Evolutionary conservation across 2,329 filamentous ascomycete species (phyloP), one percentile per base, ranked within the genome.

Genomic region (Gaeumannomyces tritici): DNA sequence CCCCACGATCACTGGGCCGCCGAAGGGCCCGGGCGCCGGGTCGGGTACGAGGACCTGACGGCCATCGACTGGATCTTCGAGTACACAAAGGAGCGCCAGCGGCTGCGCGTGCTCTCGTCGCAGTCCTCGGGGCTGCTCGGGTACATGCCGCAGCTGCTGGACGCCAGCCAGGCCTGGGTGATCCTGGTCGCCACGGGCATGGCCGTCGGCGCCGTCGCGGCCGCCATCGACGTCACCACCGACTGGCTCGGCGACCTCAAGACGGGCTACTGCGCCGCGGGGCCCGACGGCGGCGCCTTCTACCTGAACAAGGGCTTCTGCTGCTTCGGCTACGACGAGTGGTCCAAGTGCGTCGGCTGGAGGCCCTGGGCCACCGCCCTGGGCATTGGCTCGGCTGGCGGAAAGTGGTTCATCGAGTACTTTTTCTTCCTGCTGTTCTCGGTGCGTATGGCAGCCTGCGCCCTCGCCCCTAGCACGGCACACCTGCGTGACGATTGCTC

Each of bases 51-150:
- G 71, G 90, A 99, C 76, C 80, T 97, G 73, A 97, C 93, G 21
- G 93, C 95, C 63, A 99, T 99, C 73, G 95, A 99, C 78, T 99
- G 95, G 95, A 98, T 98, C 72, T 98, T 96, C 70, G 95, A 99
- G 75, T 96, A 98, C 72, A 95, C 90, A 61, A 97, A 97, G 74
- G 95, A 99, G 77, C 86, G 95, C 26, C 91, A 96, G 73, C 86
- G 95, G 28, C 78, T 96, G 69, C 85, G 91, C n/a, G 83, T 89
- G 33, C 79, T 99, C 26, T 84, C 86, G 62, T 84, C 89, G 0
- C 85, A 83, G 68, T 83, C 86, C 9, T 81, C 84, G 26, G 90
- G 92, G 0, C 67, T 96, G 6, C 64, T 93, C 26, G 91, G 92
- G 15, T 86, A 91, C 69, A 69, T 89, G 62, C 87, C 84, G 65